Conservation (phyloP, 805 yeast genomes). For the Cyberlindnera americana region DNA sequence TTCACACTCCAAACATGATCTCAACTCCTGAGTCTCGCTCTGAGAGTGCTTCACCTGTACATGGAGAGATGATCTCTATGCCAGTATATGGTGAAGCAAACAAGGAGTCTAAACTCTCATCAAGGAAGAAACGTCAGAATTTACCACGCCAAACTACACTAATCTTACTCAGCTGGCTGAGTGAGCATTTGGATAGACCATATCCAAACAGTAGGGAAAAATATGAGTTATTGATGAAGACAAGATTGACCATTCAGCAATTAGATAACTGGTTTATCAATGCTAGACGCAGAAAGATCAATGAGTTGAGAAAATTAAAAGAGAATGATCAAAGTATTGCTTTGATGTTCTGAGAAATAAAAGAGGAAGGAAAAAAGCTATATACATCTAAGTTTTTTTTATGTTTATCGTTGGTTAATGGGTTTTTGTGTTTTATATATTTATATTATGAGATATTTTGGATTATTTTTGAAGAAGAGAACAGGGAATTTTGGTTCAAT, state of each 20-base stretch:
- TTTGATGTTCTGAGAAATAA: slow-evolving; percentile 30
- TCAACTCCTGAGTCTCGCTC: slow-evolving; percentile 20
- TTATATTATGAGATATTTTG: no score
- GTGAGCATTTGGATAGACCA: slow-evolving; percentile 72
- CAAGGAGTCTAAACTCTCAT: slow-evolving; percentile 9
- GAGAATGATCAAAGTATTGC: slow-evolving; percentile 28
- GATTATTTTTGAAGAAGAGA: no score
- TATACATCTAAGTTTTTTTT: not conserved
- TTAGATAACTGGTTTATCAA: slow-evolving; percentile 85
- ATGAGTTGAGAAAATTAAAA: slow-evolving; percentile 23
- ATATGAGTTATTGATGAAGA: slow-evolving; percentile 59
- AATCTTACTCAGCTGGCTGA: slow-evolving; percentile 67
- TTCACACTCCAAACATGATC: slow-evolving; percentile 4
- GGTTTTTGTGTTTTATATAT: no score
- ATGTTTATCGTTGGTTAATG: no score
- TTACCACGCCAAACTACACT: slow-evolving; percentile 76
- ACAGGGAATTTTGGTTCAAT: no score
- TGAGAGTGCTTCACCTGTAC: slow-evolving; percentile 9
- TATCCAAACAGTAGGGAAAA: slow-evolving; percentile 82
- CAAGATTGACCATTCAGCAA: slow-evolving; percentile 79
- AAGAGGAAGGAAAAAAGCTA: no score
- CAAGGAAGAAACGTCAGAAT: slow-evolving; percentile 56
- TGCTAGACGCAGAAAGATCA: slow-evolving; percentile 73
- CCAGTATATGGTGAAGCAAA: slow-evolving; percentile 4
- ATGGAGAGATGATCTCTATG: not conserved